Evolutionary conservation across 805 yeast species (phyloP).

Genomic region (Ogataea nitratoaversa): DNA sequence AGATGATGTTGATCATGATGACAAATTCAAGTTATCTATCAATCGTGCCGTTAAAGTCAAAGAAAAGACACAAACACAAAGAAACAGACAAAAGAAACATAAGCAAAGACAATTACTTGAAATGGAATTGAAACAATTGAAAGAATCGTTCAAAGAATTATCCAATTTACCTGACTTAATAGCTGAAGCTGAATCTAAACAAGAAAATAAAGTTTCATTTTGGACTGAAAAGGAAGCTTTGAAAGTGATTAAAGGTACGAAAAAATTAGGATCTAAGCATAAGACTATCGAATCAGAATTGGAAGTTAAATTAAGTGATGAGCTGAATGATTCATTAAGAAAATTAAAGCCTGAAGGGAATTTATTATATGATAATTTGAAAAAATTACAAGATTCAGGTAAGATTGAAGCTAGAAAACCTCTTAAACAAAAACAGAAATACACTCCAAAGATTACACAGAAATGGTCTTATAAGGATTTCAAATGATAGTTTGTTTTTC

Average conservation of each 20-base stretch:
- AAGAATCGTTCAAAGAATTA: conserved; percentile 56
- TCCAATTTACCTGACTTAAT: conserved; percentile 45
- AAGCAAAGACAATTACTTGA: conserved; percentile 56
- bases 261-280: conserved; percentile 40
- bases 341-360: conserved; percentile 88
- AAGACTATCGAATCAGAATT: conserved; percentile 40
- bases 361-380: conserved; percentile 75
- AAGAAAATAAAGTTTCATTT: conserved; percentile 5
- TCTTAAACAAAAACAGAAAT: conserved; percentile 59
- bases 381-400: conserved; percentile 78
- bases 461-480: conserved; percentile 93
- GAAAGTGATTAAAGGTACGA: conserved; percentile 28
- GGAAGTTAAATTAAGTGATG: conserved; percentile 84
- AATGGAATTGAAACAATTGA: conserved; percentile 49
- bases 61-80: conserved; percentile 72
- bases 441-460: conserved; percentile 74
- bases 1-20: conserved; percentile 29
- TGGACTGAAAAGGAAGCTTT: conserved; percentile 18
- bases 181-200: conserved; percentile 20
- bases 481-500: conserved; percentile 38
- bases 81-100: conserved; percentile 66
- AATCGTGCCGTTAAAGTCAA: conserved; percentile 66
- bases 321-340: conserved; percentile 79
- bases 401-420: conserved; percentile 81
- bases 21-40: conserved; percentile 50